A percentile compares a stretch with the other conserved stretches of the same genome.
These are phyloP conservation scores for Linderina pennispora DNA, from an alignment of 192 early-diverging fungal genomes.

Conservation along the genomic window DNA sequence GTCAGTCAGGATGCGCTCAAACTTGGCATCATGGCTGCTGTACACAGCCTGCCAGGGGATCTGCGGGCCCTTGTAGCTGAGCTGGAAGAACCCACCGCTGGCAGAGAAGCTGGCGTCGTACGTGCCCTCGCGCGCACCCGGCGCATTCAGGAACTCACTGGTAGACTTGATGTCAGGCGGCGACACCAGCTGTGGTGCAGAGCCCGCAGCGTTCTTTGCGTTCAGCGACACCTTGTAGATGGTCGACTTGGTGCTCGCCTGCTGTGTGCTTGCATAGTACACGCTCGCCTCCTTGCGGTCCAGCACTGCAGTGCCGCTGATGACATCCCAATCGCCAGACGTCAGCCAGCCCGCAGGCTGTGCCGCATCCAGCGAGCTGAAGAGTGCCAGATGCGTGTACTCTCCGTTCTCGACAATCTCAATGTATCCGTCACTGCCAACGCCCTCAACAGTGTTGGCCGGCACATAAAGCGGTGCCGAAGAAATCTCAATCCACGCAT, in stretches of 20 bases:
- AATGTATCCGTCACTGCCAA: conserved; percentile 50
- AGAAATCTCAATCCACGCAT: conserved; percentile 66
- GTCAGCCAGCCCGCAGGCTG: conserved; percentile 57
- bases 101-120: conserved; percentile 72
- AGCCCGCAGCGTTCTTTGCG: conserved; percentile 3
- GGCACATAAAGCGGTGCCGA: conserved; percentile 33
- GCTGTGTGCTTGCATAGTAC: conserved; percentile 43
- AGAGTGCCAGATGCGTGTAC: conserved; percentile 63
- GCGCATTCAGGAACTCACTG: conserved; percentile 12
- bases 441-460: conserved; percentile 10
- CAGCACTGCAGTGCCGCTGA: conserved; percentile 36
- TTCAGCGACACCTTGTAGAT: conserved; percentile 45
- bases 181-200: conserved; percentile 16
- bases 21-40: conserved; percentile 47
- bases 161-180: conserved; percentile 21
- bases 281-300: conserved; percentile 31
- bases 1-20: conserved; percentile 51
- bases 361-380: conserved; percentile 45
- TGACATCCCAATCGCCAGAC: conserved; percentile 65
- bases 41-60: conserved; percentile 71
- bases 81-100: conserved; percentile 60
- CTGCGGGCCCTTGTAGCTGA: conserved; percentile 79
- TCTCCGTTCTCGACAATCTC: conserved; percentile 62
- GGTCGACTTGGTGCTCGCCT: conserved; percentile 28
- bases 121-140: conserved; percentile 24